phyloP scores from a whole-genome alignment of 2,329 filamentous ascomycete species.

The Macrophomina pseudophaseolina region DNA sequence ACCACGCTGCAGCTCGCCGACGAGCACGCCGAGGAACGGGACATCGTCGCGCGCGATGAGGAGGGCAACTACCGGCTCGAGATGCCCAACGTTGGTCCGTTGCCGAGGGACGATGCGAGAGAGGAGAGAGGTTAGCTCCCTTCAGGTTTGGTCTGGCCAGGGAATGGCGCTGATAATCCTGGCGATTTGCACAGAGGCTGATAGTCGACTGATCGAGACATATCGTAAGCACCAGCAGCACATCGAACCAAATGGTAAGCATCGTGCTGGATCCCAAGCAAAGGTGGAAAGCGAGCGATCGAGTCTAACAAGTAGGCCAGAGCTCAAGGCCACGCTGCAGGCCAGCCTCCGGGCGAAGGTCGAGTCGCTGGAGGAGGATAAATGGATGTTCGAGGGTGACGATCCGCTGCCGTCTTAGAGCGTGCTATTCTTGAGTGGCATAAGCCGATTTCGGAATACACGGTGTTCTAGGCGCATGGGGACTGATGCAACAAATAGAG shows the following conservation, averaged over 20 bases:
- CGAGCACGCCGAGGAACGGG: slow-evolving; percentile 38
- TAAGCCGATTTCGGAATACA: background rate
- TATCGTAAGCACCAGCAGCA: slow-evolving; percentile 40
- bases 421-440: background rate
- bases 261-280: background rate
- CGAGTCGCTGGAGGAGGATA: slow-evolving; percentile 76
- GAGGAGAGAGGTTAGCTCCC: slow-evolving; percentile 36
- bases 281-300: background rate
- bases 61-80: slow-evolving; percentile 44
- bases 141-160: too few relatives aligned
- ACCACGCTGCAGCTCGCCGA: slow-evolving; percentile 25
- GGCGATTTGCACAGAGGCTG: slow-evolving; percentile 34
- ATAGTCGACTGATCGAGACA: slow-evolving; percentile 40
- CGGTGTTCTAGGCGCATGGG: slow-evolving; percentile 6
- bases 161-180: background rate
- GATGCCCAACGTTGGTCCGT: slow-evolving; percentile 1
- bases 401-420: slow-evolving; percentile 37
- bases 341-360: slow-evolving; percentile 75
- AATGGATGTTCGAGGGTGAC: slow-evolving; percentile 88
- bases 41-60: slow-evolving; percentile 57
- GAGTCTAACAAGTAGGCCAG: slow-evolving; percentile 33
- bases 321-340: slow-evolving; percentile 56
- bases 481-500: background rate
- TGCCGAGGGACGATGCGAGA: slow-evolving; percentile 33
- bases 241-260: slow-evolving; percentile 35